These are phyloP conservation scores for Paramecium sonneborni DNA, from an alignment of 73 alveolate species.

Conservation along the genomic window DNA sequence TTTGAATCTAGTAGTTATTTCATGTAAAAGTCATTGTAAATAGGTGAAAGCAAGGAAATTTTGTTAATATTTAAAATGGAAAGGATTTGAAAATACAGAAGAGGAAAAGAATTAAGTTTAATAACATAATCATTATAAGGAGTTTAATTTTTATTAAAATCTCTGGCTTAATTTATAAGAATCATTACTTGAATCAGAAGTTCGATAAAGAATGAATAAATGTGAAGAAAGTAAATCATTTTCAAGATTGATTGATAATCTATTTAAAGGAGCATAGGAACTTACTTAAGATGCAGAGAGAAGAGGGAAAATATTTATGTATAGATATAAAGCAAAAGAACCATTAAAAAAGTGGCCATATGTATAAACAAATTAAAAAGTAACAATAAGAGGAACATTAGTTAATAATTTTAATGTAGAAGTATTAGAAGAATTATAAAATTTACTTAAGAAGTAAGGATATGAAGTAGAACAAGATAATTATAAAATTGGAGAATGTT, in stretches of 20 bases:
- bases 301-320: not conserved
- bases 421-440: not conserved
- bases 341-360: not conserved
- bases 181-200: not conserved
- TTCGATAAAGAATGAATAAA: not conserved
- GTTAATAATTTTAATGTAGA: not conserved
- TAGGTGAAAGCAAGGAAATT: slow-evolving; percentile 1
- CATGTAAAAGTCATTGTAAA: slow-evolving; percentile 10
- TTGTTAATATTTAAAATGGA: not conserved
- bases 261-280: not conserved
- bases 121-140: not conserved
- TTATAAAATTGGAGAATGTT: not conserved
- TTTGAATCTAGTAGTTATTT: not conserved
- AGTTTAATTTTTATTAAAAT: not conserved
- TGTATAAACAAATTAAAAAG: not conserved
- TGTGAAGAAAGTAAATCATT: not conserved
- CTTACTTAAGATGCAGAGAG: not conserved
- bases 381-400: not conserved
- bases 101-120: not conserved
- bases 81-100: not conserved
- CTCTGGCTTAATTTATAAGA: not conserved
- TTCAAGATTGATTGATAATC: not conserved
- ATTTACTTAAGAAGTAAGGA: not conserved
- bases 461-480: not conserved
- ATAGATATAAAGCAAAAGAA: not conserved